Conservation (phyloP, 306 rosid species). For the Acacia crassicarpa region DNA sequence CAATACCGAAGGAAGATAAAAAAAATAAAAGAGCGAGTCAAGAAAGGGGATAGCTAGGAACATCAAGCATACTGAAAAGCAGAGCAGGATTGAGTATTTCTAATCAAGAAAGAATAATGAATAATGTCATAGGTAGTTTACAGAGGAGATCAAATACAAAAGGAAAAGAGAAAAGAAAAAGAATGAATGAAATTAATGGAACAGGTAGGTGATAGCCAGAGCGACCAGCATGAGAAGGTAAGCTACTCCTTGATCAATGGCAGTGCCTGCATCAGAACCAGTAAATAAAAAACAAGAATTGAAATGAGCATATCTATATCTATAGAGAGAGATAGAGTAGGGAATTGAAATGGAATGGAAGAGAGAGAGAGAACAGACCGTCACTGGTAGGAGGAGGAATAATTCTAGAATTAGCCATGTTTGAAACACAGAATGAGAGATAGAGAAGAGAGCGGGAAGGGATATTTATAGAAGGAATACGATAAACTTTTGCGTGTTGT, state of each 20-base stretch:
- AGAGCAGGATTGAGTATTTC: neutral
- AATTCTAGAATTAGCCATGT: constrained; percentile 34
- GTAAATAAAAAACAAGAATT: neutral
- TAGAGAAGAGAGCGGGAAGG: neutral
- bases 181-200: constrained; percentile 36
- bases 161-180: neutral
- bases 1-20: no score
- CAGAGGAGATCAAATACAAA: neutral
- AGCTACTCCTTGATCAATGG: constrained; percentile 76
- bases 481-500: neutral
- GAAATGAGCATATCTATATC: neutral
- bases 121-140: constrained; percentile 17
- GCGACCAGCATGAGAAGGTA: constrained; percentile 66
- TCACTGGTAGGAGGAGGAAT: constrained; percentile 42
- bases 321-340: neutral
- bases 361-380: constrained; percentile 40
- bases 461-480: neutral
- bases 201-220: constrained; percentile 58
- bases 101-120: neutral
- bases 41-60: neutral
- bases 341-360: neutral
- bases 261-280: constrained; percentile 41
- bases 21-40: neutral
- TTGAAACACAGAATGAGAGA: neutral
- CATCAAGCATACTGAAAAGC: neutral